phyloP scores from a whole-genome alignment of 2,329 filamentous ascomycete species.

The Fusarium denticulatum region DNA sequence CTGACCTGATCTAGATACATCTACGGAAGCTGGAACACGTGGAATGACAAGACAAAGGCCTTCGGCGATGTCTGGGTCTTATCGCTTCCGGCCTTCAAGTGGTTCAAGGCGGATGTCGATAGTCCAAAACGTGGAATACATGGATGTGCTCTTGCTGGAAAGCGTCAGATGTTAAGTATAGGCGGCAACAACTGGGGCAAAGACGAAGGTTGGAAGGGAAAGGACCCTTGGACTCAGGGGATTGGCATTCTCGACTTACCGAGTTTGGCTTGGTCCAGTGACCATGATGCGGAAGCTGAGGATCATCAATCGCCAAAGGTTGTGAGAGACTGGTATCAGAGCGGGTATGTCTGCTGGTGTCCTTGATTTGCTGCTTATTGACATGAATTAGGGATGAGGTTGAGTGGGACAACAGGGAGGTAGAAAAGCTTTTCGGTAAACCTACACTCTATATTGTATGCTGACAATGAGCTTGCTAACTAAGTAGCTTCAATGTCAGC shows the following conservation, averaged over 20 bases:
- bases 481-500: not conserved
- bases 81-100: not conserved
- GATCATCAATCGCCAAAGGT: not conserved
- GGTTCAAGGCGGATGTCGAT: not conserved
- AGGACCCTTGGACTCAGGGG: not conserved
- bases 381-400: not conserved
- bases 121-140: not conserved
- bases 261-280: not conserved
- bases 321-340: not conserved
- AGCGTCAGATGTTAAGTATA: not conserved
- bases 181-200: not conserved
- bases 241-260: not conserved
- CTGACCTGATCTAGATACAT: not conserved
- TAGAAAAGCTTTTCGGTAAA: not conserved
- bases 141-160: not conserved
- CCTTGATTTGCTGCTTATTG: rapidly evolving
- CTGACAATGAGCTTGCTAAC: not conserved
- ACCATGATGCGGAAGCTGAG: not conserved
- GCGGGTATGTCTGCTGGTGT: not conserved
- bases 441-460: rapidly evolving
- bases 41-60: not conserved
- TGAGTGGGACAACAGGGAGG: not conserved
- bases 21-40: not conserved
- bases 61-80: not conserved
- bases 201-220: not conserved